Evolutionary conservation across 257 asterid genomes (phyloP), one percentile per base, ranked within the genome.

Genomic region (Nicotiana benthamiana): DNA sequence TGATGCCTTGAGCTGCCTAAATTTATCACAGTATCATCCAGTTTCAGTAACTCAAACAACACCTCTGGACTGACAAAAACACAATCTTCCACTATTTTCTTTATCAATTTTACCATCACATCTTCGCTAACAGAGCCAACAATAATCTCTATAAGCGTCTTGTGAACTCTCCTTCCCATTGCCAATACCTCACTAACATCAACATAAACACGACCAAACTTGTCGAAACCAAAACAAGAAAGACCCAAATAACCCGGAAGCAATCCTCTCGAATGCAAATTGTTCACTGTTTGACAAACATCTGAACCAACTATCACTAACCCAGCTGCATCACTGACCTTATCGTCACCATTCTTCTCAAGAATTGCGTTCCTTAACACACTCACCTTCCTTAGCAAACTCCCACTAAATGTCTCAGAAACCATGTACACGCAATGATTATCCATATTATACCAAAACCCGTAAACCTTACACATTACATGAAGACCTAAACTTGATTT

Each of bases 61-160:
- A 90, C 80, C 87, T 95, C 98, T 2, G 99, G 98, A 82, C 97
- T 89, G 77, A 89, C 83, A 86, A 91, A 90, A 78, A 82, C 87
- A 83, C 40, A 72, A 81, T 83, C 32, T 56, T 85, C 89, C 84
- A 74, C 64, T 64, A 83, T 87, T 77, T 67, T 82, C 75, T 16
- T 64, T 65, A 79, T 82, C 78, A 82, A 75, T 61, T 40, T 63
- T 17, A 15, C 75, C 27, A 34, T 32, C 59, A 79, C 36, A 64
- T 64, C 28, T 11, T 79, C 63, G n/a, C 48, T 1, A 27, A 27
- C 17, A 28, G 40, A 48, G 8, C 65, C 59, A 18, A 32, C 46
- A 64, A 81, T 26, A 27, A 32, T 24, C 51, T 82, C 78, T 27
- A 24, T 57, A 20, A 83, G 43, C 40, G 26, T 62, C 80, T 67